Evolutionary conservation across 768 basidiomycete species (phyloP), one percentile per base, ranked within the genome.

Genomic region (Lactarius trivialis): DNA sequence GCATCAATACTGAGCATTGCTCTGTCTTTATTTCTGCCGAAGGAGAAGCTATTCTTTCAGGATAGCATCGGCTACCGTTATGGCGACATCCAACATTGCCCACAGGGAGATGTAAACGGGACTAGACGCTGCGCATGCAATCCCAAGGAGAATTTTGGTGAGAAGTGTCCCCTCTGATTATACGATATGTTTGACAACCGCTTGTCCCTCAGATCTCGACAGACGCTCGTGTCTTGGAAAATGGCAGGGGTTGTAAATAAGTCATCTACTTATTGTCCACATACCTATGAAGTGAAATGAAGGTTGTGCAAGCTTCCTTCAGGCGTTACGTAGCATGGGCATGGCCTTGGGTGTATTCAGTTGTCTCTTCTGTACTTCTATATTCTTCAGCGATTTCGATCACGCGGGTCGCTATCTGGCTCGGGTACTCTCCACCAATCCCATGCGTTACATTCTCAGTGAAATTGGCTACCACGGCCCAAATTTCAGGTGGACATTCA

Each of bases 1-100:
- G 55, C 45, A 5, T 24, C 56, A 6, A 52, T 62, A 33, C 32
- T 48, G 28, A 62, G 55, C 30, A 57, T 62, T 26, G 60, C 60
- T 2, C n/a, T 57, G 17, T 62, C 60, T 26, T 32, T 62, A 28
- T 62, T 62, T 32, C 41, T 49, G 34, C 30, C n/a, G 14, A 49
- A 51, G 17, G 14, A 56, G 21, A 11, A 57, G 7, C 19, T 56
- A 5, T 49, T 50, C 28, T 62, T 62, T 50, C 56, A 56, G 19
- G 48, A 56, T 4, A 15, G 56, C 36, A 51, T 57, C n/a, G 60
- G 60, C 9, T 62, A 28, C 30, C 43, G 55, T 45, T 33, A 34
- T 24, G 56, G 49, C 28, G 48, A 36, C 15, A 26, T 50, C 14
- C 55, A 62, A 37, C 56, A 57, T 39, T 62, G 61, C 17, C 61